Evolutionary conservation across 768 basidiomycete genomes (phyloP).

Genomic region (Auriculariales sp.): DNA sequence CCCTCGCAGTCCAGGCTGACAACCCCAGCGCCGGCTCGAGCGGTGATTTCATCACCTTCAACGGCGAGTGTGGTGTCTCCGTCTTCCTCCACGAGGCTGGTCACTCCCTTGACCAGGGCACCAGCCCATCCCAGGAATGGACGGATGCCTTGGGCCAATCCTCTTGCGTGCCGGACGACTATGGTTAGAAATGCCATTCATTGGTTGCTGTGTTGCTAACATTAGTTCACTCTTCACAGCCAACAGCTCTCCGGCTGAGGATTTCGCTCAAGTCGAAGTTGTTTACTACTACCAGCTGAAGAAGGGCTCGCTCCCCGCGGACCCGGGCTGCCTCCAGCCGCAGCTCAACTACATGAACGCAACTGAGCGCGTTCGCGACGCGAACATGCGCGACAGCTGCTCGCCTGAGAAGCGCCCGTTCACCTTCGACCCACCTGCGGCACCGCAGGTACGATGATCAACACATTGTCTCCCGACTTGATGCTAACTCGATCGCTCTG

Average conservation of each 20-base stretch:
- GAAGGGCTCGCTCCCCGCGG: background rate
- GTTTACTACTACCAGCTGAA: background rate
- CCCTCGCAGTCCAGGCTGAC: background rate
- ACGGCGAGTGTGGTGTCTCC: background rate
- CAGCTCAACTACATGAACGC: background rate
- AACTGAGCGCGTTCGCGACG: background rate
- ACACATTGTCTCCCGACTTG: no score
- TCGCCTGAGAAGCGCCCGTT: background rate
- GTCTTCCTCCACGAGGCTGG: background rate
- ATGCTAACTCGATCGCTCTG: no score
- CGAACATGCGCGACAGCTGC: background rate
- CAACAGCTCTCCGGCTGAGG: background rate
- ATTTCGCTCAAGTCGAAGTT: background rate
- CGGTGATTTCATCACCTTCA: slow-evolving; percentile 1
- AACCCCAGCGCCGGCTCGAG: background rate
- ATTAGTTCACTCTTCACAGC: no score
- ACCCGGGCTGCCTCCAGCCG: background rate
- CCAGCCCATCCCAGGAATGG: background rate
- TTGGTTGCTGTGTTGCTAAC: no score
- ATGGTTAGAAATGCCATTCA: no score
- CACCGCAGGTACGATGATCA: no score
- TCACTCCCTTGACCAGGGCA: background rate
- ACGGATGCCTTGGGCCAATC: background rate
- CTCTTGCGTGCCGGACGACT: no score
- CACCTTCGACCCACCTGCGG: background rate